These are phyloP conservation scores for Trypanosoma rangeli DNA, from an alignment of 208 protist species.

Conservation along the genomic window DNA sequence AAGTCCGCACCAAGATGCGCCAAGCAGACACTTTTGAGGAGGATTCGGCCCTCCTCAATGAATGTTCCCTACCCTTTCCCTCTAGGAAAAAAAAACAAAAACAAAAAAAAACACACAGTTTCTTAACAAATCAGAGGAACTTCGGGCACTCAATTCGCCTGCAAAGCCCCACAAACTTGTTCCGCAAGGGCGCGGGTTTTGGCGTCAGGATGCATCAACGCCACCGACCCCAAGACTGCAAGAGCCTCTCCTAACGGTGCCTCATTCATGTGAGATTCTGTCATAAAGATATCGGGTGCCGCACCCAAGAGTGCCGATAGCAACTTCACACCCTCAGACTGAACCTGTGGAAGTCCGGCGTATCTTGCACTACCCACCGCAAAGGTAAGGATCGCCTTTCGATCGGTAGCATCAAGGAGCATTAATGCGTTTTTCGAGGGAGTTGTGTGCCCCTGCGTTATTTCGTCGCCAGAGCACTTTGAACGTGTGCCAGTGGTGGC, in stretches of 20 bases:
- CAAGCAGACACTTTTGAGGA: background rate
- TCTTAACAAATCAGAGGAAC: background rate
- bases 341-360: constrained; percentile 40
- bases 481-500: constrained; percentile 14
- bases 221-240: constrained; percentile 39
- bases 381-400: constrained; percentile 59
- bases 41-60: too few species aligned
- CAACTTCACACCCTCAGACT: constrained; percentile 64
- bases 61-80: too few species aligned
- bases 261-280: background rate
- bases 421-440: constrained; percentile 11
- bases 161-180: constrained; percentile 33
- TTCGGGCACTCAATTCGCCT: background rate
- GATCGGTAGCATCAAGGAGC: constrained; percentile 29
- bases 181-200: constrained; percentile 58
- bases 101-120: background rate
- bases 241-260: constrained; percentile 24
- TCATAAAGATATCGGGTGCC: constrained; percentile 56
- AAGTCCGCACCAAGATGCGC: too few species aligned
- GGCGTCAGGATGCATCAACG: constrained; percentile 51
- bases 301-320: constrained; percentile 64
- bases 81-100: too few species aligned
- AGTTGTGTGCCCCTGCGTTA: background rate
- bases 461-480: background rate
- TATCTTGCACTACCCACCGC: constrained; percentile 64